A percentile compares a stretch with the other conserved stretches of the same genome.
phyloP scores from a whole-genome alignment of 148 eudicot species.

The Oxyria digyna region DNA sequence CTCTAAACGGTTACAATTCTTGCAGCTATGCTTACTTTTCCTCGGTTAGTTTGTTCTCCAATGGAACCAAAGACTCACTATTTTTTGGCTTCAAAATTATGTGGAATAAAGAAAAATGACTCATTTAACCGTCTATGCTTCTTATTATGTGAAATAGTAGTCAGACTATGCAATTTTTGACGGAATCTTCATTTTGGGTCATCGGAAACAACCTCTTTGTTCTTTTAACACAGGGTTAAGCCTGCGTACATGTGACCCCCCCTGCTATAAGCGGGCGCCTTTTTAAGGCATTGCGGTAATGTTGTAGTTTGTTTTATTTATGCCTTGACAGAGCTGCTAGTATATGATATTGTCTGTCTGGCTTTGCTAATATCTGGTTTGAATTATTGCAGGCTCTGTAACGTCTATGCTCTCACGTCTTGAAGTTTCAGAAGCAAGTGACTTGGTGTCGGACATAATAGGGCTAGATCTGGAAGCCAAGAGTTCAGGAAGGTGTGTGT shows the following conservation, averaged over 20 bases:
- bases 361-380: not conserved
- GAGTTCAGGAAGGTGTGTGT: slow-evolving; percentile 62
- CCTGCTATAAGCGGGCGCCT: too few relatives aligned
- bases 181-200: too few relatives aligned
- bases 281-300: too few relatives aligned
- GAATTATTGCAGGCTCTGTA: slow-evolving; percentile 50
- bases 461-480: slow-evolving; percentile 24
- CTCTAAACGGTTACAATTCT: not conserved
- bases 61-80: too few relatives aligned
- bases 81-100: too few relatives aligned
- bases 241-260: too few relatives aligned
- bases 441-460: slow-evolving; percentile 44
- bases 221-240: too few relatives aligned
- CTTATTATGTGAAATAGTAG: too few relatives aligned
- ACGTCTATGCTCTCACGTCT: slow-evolving; percentile 68
- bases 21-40: not conserved
- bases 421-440: slow-evolving; percentile 55
- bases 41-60: not conserved
- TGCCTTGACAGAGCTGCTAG: not conserved
- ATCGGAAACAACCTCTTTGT: too few relatives aligned
- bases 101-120: too few relatives aligned
- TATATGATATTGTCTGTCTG: not conserved
- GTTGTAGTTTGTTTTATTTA: not conserved
- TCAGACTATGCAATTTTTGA: too few relatives aligned
- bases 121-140: too few relatives aligned